Conservation (phyloP, 2,329 filamentous ascomycete genomes). For the Plectosphaerella plurivora region DNA sequence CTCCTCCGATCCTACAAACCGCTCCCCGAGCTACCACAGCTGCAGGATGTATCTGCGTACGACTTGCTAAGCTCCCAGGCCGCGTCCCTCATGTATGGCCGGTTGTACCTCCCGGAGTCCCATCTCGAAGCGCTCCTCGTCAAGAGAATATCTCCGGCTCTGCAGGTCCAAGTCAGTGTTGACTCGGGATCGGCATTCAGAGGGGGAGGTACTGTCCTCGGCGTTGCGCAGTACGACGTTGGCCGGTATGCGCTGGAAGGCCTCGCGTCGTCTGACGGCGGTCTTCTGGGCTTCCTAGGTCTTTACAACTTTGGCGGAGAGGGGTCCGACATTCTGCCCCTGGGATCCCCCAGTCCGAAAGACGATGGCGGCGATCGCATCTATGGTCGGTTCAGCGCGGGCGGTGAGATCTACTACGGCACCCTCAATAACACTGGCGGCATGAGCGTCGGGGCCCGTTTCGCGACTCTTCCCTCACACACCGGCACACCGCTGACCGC, state of each 20-base stretch:
- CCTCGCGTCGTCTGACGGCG: conserved; percentile 87
- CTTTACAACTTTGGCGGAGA: conserved; percentile 93
- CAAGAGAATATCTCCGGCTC: conserved; percentile 68
- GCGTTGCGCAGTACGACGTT: conserved; percentile 73
- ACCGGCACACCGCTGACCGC: conserved; percentile 89
- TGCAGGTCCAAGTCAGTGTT: conserved; percentile 75
- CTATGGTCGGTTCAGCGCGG: conserved; percentile 82
- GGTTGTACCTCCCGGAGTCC: conserved; percentile 77
- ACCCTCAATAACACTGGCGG: conserved; percentile 91
- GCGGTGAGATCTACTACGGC: conserved; percentile 93
- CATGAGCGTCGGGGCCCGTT: conserved; percentile 81
- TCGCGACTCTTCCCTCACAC: conserved; percentile 78
- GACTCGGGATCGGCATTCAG: conserved; percentile 68
- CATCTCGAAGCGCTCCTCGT: conserved; percentile 84
- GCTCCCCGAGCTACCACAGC: conserved; percentile 55
- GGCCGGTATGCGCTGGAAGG: conserved; percentile 88
- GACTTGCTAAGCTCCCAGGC: conserved; percentile 12
- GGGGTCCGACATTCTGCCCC: conserved; percentile 29
- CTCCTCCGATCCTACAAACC: conserved; percentile 81
- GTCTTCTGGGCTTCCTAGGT: conserved; percentile 79
- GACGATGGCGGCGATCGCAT: conserved; percentile 51
- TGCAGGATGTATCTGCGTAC: conserved; percentile 11
- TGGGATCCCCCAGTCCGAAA: conserved; percentile 15
- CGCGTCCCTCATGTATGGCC: conserved; percentile 67
- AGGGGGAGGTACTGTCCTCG: conserved; percentile 72